Evolutionary conservation across 2,329 filamentous ascomycete genomes (phyloP).

Genomic region (Stenocarpella maydis): DNA sequence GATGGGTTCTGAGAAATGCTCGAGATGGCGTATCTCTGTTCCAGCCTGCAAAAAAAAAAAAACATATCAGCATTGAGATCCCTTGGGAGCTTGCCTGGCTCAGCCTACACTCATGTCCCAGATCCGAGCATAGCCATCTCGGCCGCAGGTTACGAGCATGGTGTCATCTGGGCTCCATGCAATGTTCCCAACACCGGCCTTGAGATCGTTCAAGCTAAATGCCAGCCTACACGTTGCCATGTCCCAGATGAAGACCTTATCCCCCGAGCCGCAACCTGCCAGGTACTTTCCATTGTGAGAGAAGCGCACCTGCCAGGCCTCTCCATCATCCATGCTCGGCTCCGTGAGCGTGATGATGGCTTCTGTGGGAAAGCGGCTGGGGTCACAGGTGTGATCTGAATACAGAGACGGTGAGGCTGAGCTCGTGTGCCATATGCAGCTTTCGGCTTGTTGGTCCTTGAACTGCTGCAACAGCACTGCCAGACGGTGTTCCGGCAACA

Average conservation of each 20-base stretch:
- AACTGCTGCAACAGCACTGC: slow-evolving; percentile 83
- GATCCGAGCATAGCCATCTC: slow-evolving; percentile 75
- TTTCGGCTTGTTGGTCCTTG: slow-evolving; percentile 82
- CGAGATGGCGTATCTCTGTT: slow-evolving; percentile 67
- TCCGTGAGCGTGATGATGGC: slow-evolving; percentile 77
- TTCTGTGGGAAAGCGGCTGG: slow-evolving; percentile 79
- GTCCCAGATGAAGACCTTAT: slow-evolving; percentile 82
- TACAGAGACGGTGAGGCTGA: slow-evolving; percentile 83
- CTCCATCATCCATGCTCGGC: slow-evolving; percentile 63
- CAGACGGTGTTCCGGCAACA: slow-evolving; percentile 93
- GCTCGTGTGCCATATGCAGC: slow-evolving; percentile 90
- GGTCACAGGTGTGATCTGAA: slow-evolving; percentile 85
- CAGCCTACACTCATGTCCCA: slow-evolving; percentile 74
- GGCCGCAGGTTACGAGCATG: slow-evolving; percentile 84
- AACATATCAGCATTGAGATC: slow-evolving; percentile 1
- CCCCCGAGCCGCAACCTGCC: slow-evolving; percentile 82
- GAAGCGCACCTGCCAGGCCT: slow-evolving; percentile 92
- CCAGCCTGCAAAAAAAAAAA: slow-evolving; percentile 60
- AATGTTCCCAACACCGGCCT: slow-evolving; percentile 77
- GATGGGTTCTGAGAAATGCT: slow-evolving; percentile 82
- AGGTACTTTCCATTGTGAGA: slow-evolving; percentile 86
- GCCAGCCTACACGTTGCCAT: slow-evolving; percentile 73
- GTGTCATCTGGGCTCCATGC: slow-evolving; percentile 93
- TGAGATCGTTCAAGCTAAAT: slow-evolving; percentile 70
- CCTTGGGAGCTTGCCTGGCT: neutral